Evolutionary conservation across 192 early-diverging fungal genomes (phyloP).

Genomic region (Borealophlyctis nickersoniae): DNA sequence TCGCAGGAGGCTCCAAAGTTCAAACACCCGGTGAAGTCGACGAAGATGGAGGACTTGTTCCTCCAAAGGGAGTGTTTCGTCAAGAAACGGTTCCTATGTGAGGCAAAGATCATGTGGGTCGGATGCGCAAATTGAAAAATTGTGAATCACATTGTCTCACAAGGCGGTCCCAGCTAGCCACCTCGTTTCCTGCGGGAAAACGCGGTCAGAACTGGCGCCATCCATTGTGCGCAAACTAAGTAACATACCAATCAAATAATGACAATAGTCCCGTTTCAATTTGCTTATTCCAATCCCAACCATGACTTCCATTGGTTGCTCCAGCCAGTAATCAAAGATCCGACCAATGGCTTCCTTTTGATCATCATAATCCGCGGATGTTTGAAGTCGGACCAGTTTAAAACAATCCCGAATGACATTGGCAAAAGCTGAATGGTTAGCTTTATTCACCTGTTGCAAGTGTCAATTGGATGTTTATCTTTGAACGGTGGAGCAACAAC

Average conservation of each 20-base stretch:
- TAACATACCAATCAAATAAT: slow-evolving; percentile 26
- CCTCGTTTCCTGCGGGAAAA: neutral
- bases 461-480: neutral
- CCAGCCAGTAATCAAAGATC: slow-evolving; percentile 41
- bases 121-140: neutral
- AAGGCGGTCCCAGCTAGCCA: slow-evolving; percentile 11
- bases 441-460: slow-evolving; percentile 28
- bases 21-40: slow-evolving; percentile 26
- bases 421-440: slow-evolving; percentile 31
- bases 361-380: slow-evolving; percentile 30
- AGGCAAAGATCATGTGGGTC: slow-evolving; percentile 10
- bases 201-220: neutral
- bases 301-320: slow-evolving; percentile 38
- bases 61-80: slow-evolving; percentile 25
- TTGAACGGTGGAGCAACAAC: neutral
- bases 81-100: slow-evolving; percentile 23
- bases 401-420: slow-evolving; percentile 28
- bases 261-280: slow-evolving; percentile 33
- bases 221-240: neutral
- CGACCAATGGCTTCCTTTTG: slow-evolving; percentile 27
- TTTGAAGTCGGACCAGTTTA: slow-evolving; percentile 30
- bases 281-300: slow-evolving; percentile 43
- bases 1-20: slow-evolving; percentile 26
- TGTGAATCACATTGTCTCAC: slow-evolving; percentile 1
- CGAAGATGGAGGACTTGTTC: slow-evolving; percentile 25